Percentiles rank a stretch among this genome's conserved stretches.
These are phyloP conservation scores for Aspergillus thermomutatus DNA, from an alignment of 2,329 filamentous ascomycete genomes.

Conservation along the genomic window DNA sequence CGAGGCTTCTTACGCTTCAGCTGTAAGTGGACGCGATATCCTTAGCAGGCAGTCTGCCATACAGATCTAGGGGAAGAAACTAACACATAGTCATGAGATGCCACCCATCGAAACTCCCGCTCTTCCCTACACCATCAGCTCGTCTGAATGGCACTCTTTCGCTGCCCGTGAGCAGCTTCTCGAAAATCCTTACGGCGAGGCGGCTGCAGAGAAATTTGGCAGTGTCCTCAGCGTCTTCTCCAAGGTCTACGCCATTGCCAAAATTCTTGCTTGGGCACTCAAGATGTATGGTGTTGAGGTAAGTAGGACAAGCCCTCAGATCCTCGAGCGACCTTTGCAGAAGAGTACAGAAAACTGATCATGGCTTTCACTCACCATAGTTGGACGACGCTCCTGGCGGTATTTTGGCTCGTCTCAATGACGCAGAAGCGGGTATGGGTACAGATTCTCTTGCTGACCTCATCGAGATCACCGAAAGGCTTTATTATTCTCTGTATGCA, in stretches of 20 bases:
- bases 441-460: constrained; percentile 26
- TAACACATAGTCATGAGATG: constrained; percentile 12
- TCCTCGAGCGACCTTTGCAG: neutral
- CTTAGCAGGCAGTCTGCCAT: neutral
- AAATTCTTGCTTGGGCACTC: constrained; percentile 31
- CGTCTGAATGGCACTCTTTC: constrained; percentile 28
- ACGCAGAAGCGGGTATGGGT: constrained; percentile 27
- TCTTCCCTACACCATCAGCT: constrained; percentile 30
- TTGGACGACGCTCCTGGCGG: constrained; percentile 27
- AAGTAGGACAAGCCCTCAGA: constrained; percentile 2
- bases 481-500: constrained; percentile 37
- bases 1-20: constrained; percentile 16
- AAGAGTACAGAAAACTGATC: neutral
- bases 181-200: constrained; percentile 16
- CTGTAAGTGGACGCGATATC: constrained; percentile 11
- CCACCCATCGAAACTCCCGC: constrained; percentile 14
- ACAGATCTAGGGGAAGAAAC: neutral
- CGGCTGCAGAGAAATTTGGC: constrained; percentile 20
- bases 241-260: constrained; percentile 36
- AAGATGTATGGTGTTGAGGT: constrained; percentile 35
- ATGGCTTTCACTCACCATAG: constrained; percentile 15
- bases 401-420: constrained; percentile 29
- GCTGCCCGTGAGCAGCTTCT: constrained; percentile 9
- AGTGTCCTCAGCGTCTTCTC: constrained; percentile 29
- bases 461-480: constrained; percentile 33